Conservation (phyloP, 805 yeast genomes). For the Peterozyma toletana region DNA sequence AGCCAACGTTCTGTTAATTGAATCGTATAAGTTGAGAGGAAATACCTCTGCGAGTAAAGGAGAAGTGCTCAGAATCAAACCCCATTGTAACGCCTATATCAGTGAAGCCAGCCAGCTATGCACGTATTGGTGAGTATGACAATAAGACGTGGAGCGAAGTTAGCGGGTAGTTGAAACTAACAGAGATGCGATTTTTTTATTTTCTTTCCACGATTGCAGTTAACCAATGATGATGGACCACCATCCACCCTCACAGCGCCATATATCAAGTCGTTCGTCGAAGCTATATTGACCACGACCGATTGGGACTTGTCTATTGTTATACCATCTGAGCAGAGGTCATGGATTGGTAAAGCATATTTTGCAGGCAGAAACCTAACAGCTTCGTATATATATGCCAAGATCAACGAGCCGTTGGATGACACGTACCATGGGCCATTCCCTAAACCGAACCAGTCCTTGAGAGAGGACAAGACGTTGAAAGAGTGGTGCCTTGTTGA, state of each 20-base stretch:
- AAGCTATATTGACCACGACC: slow-evolving; percentile 54
- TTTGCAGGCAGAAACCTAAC: slow-evolving; percentile 67
- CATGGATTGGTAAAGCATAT: slow-evolving; percentile 98
- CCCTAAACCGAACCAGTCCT: slow-evolving; percentile 36
- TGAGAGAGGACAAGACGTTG: slow-evolving; percentile 27
- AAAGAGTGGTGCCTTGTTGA: slow-evolving; percentile 85
- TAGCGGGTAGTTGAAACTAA: slow-evolving; percentile 2
- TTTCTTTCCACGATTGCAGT: slow-evolving; percentile 7
- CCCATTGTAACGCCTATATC: no score
- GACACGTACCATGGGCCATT: slow-evolving; percentile 66
- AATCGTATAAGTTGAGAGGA: no score
- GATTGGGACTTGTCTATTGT: slow-evolving; percentile 83
- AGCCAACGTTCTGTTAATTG: no score
- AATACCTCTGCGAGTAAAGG: no score
- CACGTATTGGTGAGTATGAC: slow-evolving; percentile 10
- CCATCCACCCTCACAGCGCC: slow-evolving; percentile 75
- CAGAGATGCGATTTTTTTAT: background rate
- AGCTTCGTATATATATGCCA: slow-evolving; percentile 59
- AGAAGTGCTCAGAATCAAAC: no score
- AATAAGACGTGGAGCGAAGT: background rate
- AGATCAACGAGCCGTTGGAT: slow-evolving; percentile 33
- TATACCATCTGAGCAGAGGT: slow-evolving; percentile 78
- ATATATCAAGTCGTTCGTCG: slow-evolving; percentile 74
- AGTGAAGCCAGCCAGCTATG: slow-evolving; percentile 2
- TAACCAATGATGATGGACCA: slow-evolving; percentile 97